phyloP scores from a whole-genome alignment of 1,284 basidiomycete genomes.

The Ceratobasidium sp. region DNA sequence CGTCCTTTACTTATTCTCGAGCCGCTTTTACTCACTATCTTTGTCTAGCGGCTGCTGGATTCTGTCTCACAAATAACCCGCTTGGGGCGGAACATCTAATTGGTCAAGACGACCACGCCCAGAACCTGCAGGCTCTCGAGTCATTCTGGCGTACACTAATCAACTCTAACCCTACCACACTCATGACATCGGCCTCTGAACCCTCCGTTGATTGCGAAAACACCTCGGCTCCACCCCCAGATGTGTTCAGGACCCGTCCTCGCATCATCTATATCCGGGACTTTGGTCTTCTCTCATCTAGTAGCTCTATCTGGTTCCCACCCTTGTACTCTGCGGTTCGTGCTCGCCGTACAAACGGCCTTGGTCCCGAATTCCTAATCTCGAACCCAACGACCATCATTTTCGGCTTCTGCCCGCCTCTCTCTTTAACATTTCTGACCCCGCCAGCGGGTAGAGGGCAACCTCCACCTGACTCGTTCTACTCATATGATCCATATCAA shows the following conservation, averaged over 20 bases:
- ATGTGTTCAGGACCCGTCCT: conserved; percentile 55
- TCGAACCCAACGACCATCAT: conserved; percentile 79
- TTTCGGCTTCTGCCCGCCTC: conserved; percentile 70
- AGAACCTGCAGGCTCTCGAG: no score
- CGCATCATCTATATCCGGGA: conserved; percentile 88
- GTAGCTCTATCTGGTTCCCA: conserved; percentile 81
- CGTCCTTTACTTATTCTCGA: not conserved
- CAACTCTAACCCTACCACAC: conserved; percentile 58
- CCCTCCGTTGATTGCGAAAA: no score
- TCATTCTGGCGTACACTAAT: no score
- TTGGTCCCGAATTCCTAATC: conserved; percentile 55
- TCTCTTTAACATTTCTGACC: no score
- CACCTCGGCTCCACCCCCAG: not conserved
- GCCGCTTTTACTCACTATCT: conserved; percentile 64
- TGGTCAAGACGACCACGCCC: no score
- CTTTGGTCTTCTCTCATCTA: conserved; percentile 75
- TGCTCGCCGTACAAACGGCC: conserved; percentile 68
- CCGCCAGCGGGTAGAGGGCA: no score
- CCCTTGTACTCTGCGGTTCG: conserved; percentile 78
- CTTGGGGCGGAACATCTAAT: conserved; percentile 45
- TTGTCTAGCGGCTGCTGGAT: conserved; percentile 71
- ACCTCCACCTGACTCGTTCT: no score
- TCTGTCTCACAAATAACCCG: conserved; percentile 70
- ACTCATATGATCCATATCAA: no score
- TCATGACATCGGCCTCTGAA: no score